These are phyloP conservation scores for Neonectria sp. DNA, from an alignment of 2,329 filamentous ascomycete species.

Conservation along the genomic window DNA sequence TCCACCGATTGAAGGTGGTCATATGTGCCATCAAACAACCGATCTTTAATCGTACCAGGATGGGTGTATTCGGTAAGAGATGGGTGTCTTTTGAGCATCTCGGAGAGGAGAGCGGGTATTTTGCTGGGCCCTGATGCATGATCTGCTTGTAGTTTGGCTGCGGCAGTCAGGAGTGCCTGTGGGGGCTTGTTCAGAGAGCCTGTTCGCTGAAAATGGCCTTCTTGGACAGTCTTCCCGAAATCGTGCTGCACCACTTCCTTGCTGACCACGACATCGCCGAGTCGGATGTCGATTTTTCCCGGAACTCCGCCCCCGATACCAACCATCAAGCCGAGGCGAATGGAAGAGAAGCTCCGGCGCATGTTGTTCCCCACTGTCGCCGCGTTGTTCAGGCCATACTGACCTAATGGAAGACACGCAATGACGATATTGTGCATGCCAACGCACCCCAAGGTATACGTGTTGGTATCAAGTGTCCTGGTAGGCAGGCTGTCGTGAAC, in stretches of 20 bases:
- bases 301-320: slow-evolving; percentile 43
- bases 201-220: slow-evolving; percentile 27
- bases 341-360: slow-evolving; percentile 58
- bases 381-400: slow-evolving; percentile 31
- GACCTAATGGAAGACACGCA: slow-evolving; percentile 15
- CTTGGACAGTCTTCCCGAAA: slow-evolving; percentile 36
- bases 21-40: slow-evolving; percentile 11
- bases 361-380: slow-evolving; percentile 41
- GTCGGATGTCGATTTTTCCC: slow-evolving; percentile 36
- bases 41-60: slow-evolving; percentile 13
- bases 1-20: background rate
- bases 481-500: slow-evolving; percentile 4
- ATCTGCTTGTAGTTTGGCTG: slow-evolving; percentile 23
- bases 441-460: slow-evolving; percentile 30
- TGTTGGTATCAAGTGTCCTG: slow-evolving; percentile 19
- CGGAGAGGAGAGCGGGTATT: slow-evolving; percentile 7
- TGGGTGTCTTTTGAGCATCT: slow-evolving; percentile 14
- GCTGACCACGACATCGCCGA: slow-evolving; percentile 48
- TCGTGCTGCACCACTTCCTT: slow-evolving; percentile 47
- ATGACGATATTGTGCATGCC: slow-evolving; percentile 27
- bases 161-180: slow-evolving; percentile 8
- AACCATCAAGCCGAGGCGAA: slow-evolving; percentile 38
- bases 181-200: slow-evolving; percentile 14
- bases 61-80: slow-evolving; percentile 1
- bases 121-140: slow-evolving; percentile 14